Evolutionary conservation across 192 early-diverging fungal species (phyloP).

Genomic region (Coemansia sp.): DNA sequence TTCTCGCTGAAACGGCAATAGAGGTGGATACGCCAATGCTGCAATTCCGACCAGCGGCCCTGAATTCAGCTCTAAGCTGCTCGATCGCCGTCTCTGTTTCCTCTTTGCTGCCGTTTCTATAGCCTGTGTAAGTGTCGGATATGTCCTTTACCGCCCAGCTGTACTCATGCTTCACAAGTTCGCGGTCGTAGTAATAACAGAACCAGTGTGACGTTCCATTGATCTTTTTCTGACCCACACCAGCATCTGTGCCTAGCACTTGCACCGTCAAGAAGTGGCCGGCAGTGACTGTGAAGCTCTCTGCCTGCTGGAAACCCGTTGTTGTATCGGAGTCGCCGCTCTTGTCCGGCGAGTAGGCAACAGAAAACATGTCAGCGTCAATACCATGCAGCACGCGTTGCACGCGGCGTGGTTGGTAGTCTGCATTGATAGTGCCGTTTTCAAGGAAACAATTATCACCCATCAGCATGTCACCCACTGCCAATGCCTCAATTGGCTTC

Average conservation of each 20-base stretch:
- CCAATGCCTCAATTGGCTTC: slow-evolving; percentile 21
- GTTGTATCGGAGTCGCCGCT: not conserved
- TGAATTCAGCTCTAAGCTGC: not conserved
- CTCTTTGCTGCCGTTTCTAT: not conserved
- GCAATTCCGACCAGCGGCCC: not conserved
- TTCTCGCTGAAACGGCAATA: not conserved
- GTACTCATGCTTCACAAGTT: slow-evolving; percentile 12
- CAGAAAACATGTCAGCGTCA: slow-evolving; percentile 24
- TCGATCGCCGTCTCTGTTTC: not conserved
- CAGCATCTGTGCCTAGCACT: slow-evolving; percentile 5
- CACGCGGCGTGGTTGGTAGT: slow-evolving; percentile 29
- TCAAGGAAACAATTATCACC: slow-evolving; percentile 28
- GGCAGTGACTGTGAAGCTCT: slow-evolving; percentile 18
- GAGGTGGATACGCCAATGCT: not conserved
- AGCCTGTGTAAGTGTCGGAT: not conserved
- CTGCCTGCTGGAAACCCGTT: slow-evolving; percentile 3
- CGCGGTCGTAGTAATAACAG: slow-evolving; percentile 14
- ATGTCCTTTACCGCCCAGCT: slow-evolving; percentile 6
- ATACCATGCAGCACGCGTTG: slow-evolving; percentile 18
- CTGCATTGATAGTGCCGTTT: slow-evolving; percentile 13
- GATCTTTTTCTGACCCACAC: not conserved
- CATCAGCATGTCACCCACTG: slow-evolving; percentile 31
- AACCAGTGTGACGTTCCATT: slow-evolving; percentile 6
- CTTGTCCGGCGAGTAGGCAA: slow-evolving; percentile 11
- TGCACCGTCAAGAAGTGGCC: slow-evolving; percentile 23